Evolutionary conservation across 495 filamentous ascomycete genomes (phyloP), one percentile per base, ranked within the genome.

Genomic region (Aspergillus affinis): DNA sequence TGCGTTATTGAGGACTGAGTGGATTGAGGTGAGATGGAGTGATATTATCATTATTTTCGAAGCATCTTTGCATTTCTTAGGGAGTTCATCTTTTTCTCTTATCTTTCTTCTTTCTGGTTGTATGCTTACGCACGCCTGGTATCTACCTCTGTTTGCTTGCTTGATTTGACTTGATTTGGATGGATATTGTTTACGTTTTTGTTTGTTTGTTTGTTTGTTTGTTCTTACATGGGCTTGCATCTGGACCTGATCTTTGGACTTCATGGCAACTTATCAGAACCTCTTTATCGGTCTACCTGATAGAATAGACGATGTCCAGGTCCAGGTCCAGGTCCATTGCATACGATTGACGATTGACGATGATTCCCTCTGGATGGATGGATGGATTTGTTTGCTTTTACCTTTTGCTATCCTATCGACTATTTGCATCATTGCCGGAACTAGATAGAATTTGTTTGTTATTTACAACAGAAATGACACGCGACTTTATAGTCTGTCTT

Each of bases 1-100:
- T 59, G 47, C 48, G 29, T 32, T 58, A 17, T 58, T 58, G 49
- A 41, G 5, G 12, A 4, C 36, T 49, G 20, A 32, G 23, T 51
- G 15, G 19, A 32, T 55, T 44, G 19, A 26, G 47, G 8, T 20
- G 45, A 29, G 17, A n/a, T n/a, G n/a, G 23, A 48, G 32, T 57
- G 45, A 2, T 26, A 2, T 26, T 26, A 2, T 26, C 4, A 2
- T 26, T 26, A 26, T 26, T 26, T 26, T 26, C 23, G 23, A 4
- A 26, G 23, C 23, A 26, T 26, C 48, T 20, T 41, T 15, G 36
- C 36, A 41, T 41, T 41, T 41, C 13, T 41, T 41, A 41, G 12
- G 36, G 36, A 41, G 36, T 41, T 41, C 12, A 15, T 41, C 5
- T 41, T 2, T 8, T 32, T 32, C 29, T 32, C 1, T 4, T 32